Evolutionary conservation across 768 basidiomycete species (phyloP).

Genomic region (Phanerochaete sordida): DNA sequence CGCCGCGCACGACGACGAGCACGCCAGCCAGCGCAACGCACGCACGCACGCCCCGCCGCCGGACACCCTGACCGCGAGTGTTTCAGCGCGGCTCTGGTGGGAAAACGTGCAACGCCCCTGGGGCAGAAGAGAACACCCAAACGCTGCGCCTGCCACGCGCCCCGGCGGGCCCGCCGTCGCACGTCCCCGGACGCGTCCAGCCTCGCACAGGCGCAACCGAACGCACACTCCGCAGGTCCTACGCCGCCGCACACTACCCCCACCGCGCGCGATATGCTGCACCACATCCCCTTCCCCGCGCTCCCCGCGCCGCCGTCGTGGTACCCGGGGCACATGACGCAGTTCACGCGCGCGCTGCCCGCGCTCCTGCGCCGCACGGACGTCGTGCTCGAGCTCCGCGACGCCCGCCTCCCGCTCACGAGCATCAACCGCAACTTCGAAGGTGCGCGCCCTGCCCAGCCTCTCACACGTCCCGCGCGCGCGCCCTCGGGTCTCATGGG

Average conservation of each 20-base stretch:
- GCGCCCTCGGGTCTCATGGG: background rate
- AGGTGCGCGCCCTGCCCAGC: constrained; percentile 41
- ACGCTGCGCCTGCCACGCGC: background rate
- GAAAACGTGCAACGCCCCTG: background rate
- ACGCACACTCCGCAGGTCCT: background rate
- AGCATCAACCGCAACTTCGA: constrained; percentile 91
- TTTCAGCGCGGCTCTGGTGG: background rate
- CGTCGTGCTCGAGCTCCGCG: constrained; percentile 91
- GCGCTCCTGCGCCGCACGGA: constrained; percentile 76
- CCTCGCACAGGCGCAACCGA: background rate
- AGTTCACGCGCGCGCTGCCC: constrained; percentile 76
- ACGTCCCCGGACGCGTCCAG: background rate
- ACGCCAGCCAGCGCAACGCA: too few species aligned
- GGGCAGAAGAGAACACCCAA: background rate
- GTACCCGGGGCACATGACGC: constrained; percentile 96
- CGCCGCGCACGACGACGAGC: too few species aligned
- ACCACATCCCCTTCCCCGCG: constrained; percentile 36
- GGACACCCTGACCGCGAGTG: background rate
- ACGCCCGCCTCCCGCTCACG: constrained; percentile 89
- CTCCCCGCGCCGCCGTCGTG: constrained; percentile 82
- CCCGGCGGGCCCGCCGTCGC: background rate
- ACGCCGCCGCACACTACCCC: background rate
- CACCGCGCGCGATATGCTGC: constrained; percentile 30
- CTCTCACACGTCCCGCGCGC: background rate
- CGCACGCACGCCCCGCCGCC: background rate